Percentiles rank a stretch among this genome's conserved stretches.
Conservation (phyloP, 768 basidiomycete genomes). For the Grammothele lineata region DNA sequence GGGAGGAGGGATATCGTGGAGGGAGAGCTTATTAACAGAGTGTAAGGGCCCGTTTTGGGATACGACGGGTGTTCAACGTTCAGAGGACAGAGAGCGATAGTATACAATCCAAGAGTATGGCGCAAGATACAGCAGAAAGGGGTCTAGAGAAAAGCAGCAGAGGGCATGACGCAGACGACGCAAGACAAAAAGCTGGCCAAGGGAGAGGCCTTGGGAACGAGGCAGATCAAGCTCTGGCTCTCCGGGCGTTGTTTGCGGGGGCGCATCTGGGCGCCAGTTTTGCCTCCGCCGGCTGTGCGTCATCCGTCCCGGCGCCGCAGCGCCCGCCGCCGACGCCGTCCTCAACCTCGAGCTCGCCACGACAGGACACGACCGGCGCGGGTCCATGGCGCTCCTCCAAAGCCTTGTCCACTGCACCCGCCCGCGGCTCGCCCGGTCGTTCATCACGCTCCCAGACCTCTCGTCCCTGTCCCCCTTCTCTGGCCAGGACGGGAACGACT, state of each 20-base stretch:
- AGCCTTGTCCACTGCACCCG: constrained; percentile 7
- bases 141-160: constrained; percentile 5
- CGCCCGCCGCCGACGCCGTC: no score
- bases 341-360: no score
- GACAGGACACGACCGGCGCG: no score
- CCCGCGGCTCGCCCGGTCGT: constrained; percentile 3
- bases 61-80: no score
- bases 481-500: constrained; percentile 23
- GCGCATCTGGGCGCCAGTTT: no score
- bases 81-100: constrained; percentile 1
- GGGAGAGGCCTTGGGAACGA: constrained; percentile 5
- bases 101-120: no score
- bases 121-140: constrained; percentile 11
- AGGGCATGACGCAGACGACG: constrained; percentile 2
- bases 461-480: constrained; percentile 40
- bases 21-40: not conserved
- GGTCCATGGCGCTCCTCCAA: constrained; percentile 14
- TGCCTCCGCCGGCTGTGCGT: no score
- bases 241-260: no score
- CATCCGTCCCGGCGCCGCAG: no score
- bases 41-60: not conserved
- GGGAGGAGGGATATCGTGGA: not conserved
- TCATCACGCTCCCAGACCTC: constrained; percentile 43
- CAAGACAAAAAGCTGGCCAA: not conserved
- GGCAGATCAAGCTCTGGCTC: no score